Conservation (phyloP, 306 rosid species). For the Gynostemma pentaphyllum region DNA sequence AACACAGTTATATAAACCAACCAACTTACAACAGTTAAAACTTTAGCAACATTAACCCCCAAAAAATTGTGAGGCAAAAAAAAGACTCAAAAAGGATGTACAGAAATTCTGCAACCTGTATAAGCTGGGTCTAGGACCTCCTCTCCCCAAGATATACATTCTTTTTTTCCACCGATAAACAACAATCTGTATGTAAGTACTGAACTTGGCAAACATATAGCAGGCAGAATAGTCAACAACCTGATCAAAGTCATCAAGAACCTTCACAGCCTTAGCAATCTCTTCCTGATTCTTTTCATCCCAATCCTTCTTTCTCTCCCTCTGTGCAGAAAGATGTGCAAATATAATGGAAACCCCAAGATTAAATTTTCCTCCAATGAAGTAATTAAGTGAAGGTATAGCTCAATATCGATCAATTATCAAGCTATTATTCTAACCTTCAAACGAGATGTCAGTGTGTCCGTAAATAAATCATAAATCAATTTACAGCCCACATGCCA, state of each 20-base stretch:
- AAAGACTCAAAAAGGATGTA: no score
- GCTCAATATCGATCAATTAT: background rate
- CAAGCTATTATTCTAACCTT: conserved; percentile 47
- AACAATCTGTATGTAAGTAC: no score
- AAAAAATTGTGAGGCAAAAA: no score
- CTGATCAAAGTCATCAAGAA: conserved; percentile 85
- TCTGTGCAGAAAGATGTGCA: conserved; percentile 32
- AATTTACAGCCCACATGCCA: conserved; percentile 91
- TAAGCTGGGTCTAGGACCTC: no score
- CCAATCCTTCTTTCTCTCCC: conserved; percentile 82
- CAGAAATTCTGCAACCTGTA: no score
- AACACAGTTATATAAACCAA: no score
- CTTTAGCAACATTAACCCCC: no score
- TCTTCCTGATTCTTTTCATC: conserved; percentile 84
- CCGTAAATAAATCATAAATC: conserved; percentile 77
- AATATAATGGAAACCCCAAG: background rate
- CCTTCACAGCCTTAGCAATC: conserved; percentile 68
- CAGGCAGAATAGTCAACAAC: conserved; percentile 28
- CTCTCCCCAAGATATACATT: no score
- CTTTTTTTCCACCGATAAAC: no score
- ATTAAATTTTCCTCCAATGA: background rate
- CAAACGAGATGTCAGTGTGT: conserved; percentile 60
- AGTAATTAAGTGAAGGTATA: background rate
- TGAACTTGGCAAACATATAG: background rate
- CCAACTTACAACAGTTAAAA: no score